These are phyloP conservation scores for Sporothrix euskadiensis DNA, from an alignment of 2,329 filamentous ascomycete genomes.

Conservation along the genomic window DNA sequence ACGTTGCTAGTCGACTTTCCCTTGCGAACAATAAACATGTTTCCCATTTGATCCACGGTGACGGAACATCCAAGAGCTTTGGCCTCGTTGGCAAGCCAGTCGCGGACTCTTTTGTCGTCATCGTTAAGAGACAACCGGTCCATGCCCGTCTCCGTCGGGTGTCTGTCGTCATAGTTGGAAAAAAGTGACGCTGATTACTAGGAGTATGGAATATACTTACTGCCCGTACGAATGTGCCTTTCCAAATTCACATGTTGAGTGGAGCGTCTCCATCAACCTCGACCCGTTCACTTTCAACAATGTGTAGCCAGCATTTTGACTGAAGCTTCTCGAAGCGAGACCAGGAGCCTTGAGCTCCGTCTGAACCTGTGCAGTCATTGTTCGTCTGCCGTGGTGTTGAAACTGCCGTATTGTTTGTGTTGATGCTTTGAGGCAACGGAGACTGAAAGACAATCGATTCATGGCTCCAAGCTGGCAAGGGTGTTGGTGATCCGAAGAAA, in stretches of 20 bases:
- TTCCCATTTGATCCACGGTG: slow-evolving; percentile 75
- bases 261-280: slow-evolving; percentile 31
- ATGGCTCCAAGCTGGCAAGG: background rate
- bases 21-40: slow-evolving; percentile 72
- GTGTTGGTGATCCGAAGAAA: too few relatives aligned
- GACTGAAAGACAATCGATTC: background rate
- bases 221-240: slow-evolving; percentile 32
- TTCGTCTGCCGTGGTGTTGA: background rate
- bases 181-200: too few relatives aligned
- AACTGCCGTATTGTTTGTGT: background rate
- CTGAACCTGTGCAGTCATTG: background rate
- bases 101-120: slow-evolving; percentile 67
- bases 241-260: slow-evolving; percentile 33
- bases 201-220: background rate
- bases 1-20: slow-evolving; percentile 66
- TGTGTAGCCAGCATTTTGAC: background rate
- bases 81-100: slow-evolving; percentile 72
- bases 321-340: background rate
- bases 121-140: slow-evolving; percentile 70
- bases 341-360: background rate
- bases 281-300: slow-evolving; percentile 29
- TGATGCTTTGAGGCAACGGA: background rate
- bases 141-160: slow-evolving; percentile 67
- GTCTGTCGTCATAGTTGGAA: background rate
- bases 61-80: slow-evolving; percentile 65